Evolutionary conservation across 2,329 filamentous ascomycete genomes (phyloP).

Genomic region (Botrytis medusae): DNA sequence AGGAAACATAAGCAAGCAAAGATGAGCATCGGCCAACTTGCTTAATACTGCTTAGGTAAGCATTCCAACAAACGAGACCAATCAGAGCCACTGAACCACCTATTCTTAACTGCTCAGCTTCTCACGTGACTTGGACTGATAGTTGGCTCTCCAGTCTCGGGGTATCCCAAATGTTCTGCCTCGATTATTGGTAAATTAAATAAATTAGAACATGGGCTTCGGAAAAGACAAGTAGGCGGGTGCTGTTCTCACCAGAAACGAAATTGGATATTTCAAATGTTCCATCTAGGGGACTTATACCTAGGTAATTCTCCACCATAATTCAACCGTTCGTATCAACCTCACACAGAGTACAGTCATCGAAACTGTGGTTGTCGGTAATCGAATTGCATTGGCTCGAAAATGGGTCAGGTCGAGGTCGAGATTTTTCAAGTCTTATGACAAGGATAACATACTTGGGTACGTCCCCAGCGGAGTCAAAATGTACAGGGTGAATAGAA

Average conservation of each 20-base stretch:
- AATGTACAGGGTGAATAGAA: not conserved
- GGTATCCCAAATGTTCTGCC: no score
- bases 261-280: not conserved
- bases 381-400: not conserved
- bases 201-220: no score
- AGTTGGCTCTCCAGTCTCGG: not conserved
- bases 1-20: no score
- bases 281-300: not conserved
- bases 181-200: no score
- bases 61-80: not conserved
- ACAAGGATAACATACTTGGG: not conserved
- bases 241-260: no score
- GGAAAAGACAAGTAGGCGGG: no score
- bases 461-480: not conserved
- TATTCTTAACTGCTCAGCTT: not conserved
- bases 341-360: not conserved
- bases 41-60: not conserved
- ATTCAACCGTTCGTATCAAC: constrained; percentile 18
- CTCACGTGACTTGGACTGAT: not conserved
- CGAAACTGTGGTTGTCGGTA: not conserved
- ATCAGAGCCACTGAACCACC: not conserved
- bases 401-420: not conserved
- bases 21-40: not conserved
- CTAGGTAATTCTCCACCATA: constrained; percentile 1
- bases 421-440: not conserved